Conservation (phyloP, 805 yeast species). For the Metschnikowia proteae region DNA sequence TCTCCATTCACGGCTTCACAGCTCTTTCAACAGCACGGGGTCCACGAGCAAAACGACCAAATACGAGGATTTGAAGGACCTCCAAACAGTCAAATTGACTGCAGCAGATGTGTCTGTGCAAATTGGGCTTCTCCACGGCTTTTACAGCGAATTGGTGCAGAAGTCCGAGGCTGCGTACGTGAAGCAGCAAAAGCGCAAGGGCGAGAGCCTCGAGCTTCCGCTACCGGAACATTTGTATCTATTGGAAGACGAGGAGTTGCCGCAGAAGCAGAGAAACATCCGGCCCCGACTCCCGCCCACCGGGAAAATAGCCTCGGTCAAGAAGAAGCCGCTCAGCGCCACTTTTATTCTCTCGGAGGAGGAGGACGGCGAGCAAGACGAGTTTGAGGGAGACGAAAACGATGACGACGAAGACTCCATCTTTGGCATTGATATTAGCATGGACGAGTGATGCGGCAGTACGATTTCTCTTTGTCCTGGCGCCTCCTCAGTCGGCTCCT, state of each 20-base stretch:
- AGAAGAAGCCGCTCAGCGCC: slow-evolving; percentile 46
- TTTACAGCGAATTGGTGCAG: slow-evolving; percentile 39
- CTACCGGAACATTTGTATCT: slow-evolving; percentile 31
- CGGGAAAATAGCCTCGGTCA: slow-evolving; percentile 71
- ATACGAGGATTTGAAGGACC: slow-evolving; percentile 62
- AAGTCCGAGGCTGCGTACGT: slow-evolving; percentile 42
- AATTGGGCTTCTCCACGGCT: slow-evolving; percentile 56
- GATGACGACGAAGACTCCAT: slow-evolving; percentile 2
- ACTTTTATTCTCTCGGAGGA: slow-evolving; percentile 30
- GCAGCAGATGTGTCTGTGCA: slow-evolving; percentile 50
- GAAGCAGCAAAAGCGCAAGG: slow-evolving; percentile 38
- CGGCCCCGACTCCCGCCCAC: slow-evolving; percentile 87
- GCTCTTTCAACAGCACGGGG: slow-evolving; percentile 44
- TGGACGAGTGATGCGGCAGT: not conserved
- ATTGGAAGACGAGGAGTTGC: slow-evolving; percentile 81
- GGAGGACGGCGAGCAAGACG: slow-evolving; percentile 3
- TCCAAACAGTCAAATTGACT: slow-evolving; percentile 49
- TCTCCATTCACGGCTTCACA: slow-evolving; percentile 70
- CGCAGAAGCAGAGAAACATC: slow-evolving; percentile 68
- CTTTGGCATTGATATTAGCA: slow-evolving; percentile 4
- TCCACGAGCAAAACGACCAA: slow-evolving; percentile 49
- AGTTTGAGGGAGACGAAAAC: not conserved
- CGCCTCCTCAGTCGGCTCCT: too few species aligned
- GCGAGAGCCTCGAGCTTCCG: slow-evolving; percentile 41
- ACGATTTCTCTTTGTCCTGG: too few species aligned